phyloP scores from a whole-genome alignment of 208 protist species.

The Herpetomonas samuelpessoai region DNA sequence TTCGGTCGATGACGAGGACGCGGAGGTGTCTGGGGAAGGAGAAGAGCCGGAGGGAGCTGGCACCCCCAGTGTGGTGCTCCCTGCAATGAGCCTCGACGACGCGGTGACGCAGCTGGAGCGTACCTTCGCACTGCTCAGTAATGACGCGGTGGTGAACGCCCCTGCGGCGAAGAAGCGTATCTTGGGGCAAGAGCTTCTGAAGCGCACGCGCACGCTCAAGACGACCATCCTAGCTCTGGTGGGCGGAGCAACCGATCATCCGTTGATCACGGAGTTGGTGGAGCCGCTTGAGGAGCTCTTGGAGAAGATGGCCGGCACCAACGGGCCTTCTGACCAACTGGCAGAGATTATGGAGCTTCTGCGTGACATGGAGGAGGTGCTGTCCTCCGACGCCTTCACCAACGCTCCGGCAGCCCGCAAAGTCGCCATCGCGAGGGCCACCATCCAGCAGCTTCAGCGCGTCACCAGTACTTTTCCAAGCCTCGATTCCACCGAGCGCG shows the following conservation, averaged over 20 bases:
- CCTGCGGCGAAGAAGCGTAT: constrained; percentile 18
- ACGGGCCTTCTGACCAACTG: constrained; percentile 24
- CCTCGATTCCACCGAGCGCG: constrained; percentile 34
- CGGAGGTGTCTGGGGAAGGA: constrained; percentile 1
- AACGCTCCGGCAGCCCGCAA: constrained; percentile 22
- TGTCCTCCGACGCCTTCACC: constrained; percentile 37
- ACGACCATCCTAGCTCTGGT: constrained; percentile 10
- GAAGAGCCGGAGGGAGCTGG: neutral
- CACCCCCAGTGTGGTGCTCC: neutral
- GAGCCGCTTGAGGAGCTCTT: constrained; percentile 48
- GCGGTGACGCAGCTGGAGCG: constrained; percentile 11
- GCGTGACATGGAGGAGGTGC: constrained; percentile 29
- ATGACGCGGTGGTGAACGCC: constrained; percentile 35
- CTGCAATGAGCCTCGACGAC: constrained; percentile 3
- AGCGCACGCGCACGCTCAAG: constrained; percentile 27
- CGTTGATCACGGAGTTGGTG: constrained; percentile 44
- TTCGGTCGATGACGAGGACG: constrained; percentile 9
- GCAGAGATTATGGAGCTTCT: constrained; percentile 31
- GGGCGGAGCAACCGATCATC: constrained; percentile 5
- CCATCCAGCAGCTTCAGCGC: constrained; percentile 52
- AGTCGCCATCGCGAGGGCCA: constrained; percentile 15
- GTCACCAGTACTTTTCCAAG: constrained; percentile 29
- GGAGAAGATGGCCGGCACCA: constrained; percentile 14
- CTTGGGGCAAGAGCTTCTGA: constrained; percentile 22
- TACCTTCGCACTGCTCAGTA: constrained; percentile 38